These are phyloP conservation scores for Gelatoporia subvermispora DNA, from an alignment of 768 basidiomycete species.

Conservation along the genomic window DNA sequence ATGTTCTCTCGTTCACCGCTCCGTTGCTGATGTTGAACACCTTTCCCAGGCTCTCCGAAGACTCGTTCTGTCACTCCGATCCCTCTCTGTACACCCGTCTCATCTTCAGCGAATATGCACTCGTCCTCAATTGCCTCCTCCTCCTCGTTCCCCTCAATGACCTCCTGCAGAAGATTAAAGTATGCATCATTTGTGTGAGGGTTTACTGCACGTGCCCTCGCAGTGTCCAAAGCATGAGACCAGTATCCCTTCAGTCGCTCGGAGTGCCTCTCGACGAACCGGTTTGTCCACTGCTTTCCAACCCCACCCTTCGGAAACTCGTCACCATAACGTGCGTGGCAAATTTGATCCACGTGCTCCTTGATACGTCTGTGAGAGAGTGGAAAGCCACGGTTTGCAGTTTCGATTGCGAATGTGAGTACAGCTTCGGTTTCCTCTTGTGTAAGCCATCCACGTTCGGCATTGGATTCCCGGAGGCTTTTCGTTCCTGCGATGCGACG, in stretches of 20 bases:
- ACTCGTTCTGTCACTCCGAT: slow-evolving; percentile 25
- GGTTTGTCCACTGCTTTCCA: slow-evolving; percentile 32
- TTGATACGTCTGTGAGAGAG: slow-evolving; percentile 27
- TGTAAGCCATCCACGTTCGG: slow-evolving; percentile 24
- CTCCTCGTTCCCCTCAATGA: slow-evolving; percentile 16
- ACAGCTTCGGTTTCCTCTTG: slow-evolving; percentile 26
- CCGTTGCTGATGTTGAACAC: slow-evolving; percentile 30
- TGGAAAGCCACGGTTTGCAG: slow-evolving; percentile 31
- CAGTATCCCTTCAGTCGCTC: slow-evolving; percentile 26
- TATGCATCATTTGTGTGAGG: slow-evolving; percentile 28
- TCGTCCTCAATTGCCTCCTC: slow-evolving; percentile 13
- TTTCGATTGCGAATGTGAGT: slow-evolving; percentile 23
- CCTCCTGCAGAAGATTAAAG: slow-evolving; percentile 28
- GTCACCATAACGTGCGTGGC: slow-evolving; percentile 1
- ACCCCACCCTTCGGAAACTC: slow-evolving; percentile 18
- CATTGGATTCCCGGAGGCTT: slow-evolving; percentile 23
- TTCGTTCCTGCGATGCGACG: slow-evolving; percentile 15
- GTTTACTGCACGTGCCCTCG: slow-evolving; percentile 33
- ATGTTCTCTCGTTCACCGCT: slow-evolving; percentile 32
- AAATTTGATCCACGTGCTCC: slow-evolving; percentile 28
- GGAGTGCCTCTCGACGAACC: slow-evolving; percentile 24
- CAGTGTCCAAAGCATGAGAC: slow-evolving; percentile 29
- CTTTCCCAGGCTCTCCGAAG: slow-evolving; percentile 19
- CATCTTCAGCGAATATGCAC: slow-evolving; percentile 30
- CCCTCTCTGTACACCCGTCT: slow-evolving; percentile 28